Evolutionary conservation across 192 early-diverging fungal genomes (phyloP).

Genomic region (Gryganskiella cystojenkinii): DNA sequence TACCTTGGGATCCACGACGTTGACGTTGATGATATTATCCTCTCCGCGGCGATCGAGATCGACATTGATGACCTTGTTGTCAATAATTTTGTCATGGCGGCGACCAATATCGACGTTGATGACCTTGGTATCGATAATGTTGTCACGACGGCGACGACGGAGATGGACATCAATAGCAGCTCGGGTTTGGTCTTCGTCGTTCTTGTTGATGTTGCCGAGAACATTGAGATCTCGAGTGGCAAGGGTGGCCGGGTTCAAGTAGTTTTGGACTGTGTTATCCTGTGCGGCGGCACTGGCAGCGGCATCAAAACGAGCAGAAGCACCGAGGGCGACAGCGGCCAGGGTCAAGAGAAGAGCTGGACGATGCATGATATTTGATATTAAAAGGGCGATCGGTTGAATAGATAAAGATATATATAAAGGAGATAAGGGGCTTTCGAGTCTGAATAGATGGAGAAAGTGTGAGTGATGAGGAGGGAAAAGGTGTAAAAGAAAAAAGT

Average conservation of each 20-base stretch:
- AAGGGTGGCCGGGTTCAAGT: neutral
- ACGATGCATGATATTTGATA: slow-evolving; percentile 12
- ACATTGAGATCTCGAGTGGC: slow-evolving; percentile 6
- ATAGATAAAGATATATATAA: neutral
- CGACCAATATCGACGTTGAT: no score
- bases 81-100: no score
- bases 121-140: no score
- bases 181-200: no score
- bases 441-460: slow-evolving; percentile 10
- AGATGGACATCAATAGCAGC: no score
- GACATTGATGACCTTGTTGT: neutral
- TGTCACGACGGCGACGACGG: no score
- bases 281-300: neutral
- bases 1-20: neutral
- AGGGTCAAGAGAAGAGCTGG: slow-evolving; percentile 18
- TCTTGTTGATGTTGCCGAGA: no score
- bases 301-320: slow-evolving; percentile 6
- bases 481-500: neutral
- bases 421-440: neutral
- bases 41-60: neutral
- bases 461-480: no score
- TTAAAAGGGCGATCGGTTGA: neutral
- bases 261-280: neutral
- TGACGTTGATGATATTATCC: neutral
- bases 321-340: slow-evolving; percentile 27